A percentile compares a stretch with the other conserved stretches of the same genome.
These are phyloP conservation scores for Rhodotorula sp. DNA, from an alignment of 1,284 basidiomycete genomes.

Conservation along the genomic window DNA sequence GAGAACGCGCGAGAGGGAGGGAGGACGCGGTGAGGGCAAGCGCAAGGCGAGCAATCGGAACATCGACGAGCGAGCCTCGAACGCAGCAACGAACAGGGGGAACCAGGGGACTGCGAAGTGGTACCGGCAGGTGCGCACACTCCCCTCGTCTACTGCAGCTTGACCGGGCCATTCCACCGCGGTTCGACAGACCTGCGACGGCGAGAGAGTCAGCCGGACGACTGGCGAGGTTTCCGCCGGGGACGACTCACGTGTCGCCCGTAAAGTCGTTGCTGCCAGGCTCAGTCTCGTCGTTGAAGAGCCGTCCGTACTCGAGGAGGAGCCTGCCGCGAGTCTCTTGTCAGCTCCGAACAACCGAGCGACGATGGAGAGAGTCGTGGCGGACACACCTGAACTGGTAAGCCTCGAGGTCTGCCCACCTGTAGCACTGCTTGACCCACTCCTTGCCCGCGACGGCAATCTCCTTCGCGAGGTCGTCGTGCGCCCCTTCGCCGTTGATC, in stretches of 20 bases:
- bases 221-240: not conserved
- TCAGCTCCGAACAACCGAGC: not conserved
- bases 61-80: too few relatives aligned
- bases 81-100: too few relatives aligned
- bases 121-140: too few relatives aligned
- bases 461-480: constrained; percentile 43
- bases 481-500: constrained; percentile 36
- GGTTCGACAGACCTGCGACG: constrained; percentile 30
- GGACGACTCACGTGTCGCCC: constrained; percentile 30
- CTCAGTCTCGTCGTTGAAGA: constrained; percentile 41
- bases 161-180: constrained; percentile 32
- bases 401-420: constrained; percentile 39
- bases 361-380: not conserved
- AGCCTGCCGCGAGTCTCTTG: constrained; percentile 14
- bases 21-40: not conserved
- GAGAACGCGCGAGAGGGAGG: not conserved
- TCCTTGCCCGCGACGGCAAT: constrained; percentile 42
- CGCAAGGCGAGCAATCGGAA: too few relatives aligned
- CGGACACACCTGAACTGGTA: constrained; percentile 37
- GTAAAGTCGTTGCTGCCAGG: constrained; percentile 40
- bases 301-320: constrained; percentile 40
- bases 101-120: too few relatives aligned
- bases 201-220: not conserved
- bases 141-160: not conserved
- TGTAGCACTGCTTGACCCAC: constrained; percentile 40